A percentile compares a stretch with the other conserved stretches of the same genome.
phyloP scores from a whole-genome alignment of 495 filamentous ascomycete genomes.

The Delitschia confertaspora region DNA sequence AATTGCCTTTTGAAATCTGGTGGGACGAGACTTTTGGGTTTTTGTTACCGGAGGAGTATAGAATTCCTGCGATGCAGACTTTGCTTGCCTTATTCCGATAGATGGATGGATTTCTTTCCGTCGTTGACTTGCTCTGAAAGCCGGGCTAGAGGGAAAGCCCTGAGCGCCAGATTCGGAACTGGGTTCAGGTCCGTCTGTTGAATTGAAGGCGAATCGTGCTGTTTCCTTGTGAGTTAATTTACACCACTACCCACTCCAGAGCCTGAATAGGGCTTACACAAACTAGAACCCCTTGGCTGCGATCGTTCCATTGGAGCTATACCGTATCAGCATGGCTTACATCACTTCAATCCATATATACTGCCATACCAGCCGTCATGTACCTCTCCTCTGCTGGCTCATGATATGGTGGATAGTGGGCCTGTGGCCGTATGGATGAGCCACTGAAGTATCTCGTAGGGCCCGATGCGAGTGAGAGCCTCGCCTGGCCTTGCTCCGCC shows the following conservation, averaged over 20 bases:
- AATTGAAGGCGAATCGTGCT: conserved; percentile 15
- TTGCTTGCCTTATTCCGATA: neutral
- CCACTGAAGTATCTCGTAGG: neutral
- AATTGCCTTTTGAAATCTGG: too few species aligned
- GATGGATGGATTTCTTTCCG: conserved; percentile 4
- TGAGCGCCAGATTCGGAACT: conserved; percentile 20
- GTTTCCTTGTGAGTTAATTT: too few species aligned
- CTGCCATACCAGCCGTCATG: too few species aligned
- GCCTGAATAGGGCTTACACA: neutral
- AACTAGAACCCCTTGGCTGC: neutral
- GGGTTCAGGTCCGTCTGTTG: conserved; percentile 4
- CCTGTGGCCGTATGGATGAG: neutral
- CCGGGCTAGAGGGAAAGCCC: conserved; percentile 31
- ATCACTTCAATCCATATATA: too few species aligned
- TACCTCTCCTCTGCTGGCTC: too few species aligned
- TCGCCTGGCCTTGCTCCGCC: conserved; percentile 26
- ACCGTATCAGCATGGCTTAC: neutral
- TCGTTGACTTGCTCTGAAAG: conserved; percentile 32
- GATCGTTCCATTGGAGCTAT: neutral
- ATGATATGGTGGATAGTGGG: too few species aligned
- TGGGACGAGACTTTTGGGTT: too few species aligned
- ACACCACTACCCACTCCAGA: too few species aligned
- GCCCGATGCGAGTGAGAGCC: conserved; percentile 26
- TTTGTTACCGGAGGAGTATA: too few species aligned
- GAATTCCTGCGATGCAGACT: too few species aligned